Conservation (phyloP, 768 basidiomycete genomes). For the Leccinum rimulosum region DNA sequence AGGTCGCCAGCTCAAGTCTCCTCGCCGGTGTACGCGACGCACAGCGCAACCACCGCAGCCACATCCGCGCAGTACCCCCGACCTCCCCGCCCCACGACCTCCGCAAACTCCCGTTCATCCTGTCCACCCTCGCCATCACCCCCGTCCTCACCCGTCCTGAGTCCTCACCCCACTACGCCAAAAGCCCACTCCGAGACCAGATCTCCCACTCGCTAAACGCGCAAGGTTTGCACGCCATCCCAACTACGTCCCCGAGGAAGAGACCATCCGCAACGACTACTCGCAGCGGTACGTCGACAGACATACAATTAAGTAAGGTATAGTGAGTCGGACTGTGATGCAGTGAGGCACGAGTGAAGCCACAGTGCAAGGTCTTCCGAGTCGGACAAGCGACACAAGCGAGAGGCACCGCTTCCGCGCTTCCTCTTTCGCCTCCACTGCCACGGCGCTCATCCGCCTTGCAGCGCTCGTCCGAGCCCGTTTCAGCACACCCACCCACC, state of each 20-base stretch:
- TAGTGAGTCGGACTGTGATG: too few relatives aligned
- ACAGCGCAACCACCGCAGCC: slow-evolving; percentile 57
- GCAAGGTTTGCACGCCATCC: slow-evolving; percentile 65
- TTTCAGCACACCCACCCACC: too few relatives aligned
- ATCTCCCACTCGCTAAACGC: slow-evolving; percentile 68
- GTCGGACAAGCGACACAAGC: too few relatives aligned
- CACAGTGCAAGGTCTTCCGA: too few relatives aligned
- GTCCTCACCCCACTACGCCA: slow-evolving; percentile 26
- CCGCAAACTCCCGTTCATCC: slow-evolving; percentile 54
- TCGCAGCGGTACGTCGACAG: slow-evolving; percentile 86
- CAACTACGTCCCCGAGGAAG: slow-evolving; percentile 91
- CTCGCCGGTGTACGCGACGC: slow-evolving; percentile 51
- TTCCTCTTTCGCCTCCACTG: too few relatives aligned
- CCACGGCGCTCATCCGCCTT: too few relatives aligned
- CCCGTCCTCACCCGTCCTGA: slow-evolving; percentile 42
- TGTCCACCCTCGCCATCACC: slow-evolving; percentile 49
- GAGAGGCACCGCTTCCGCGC: too few relatives aligned
- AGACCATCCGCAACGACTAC: slow-evolving; percentile 96
- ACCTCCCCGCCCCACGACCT: slow-evolving; percentile 52
- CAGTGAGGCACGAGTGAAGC: too few relatives aligned
- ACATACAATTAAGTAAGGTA: too few relatives aligned
- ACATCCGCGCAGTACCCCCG: slow-evolving; percentile 52
- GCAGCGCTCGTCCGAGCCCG: too few relatives aligned
- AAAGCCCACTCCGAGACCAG: slow-evolving; percentile 40
- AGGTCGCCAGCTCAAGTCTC: slow-evolving; percentile 38